phyloP scores from a whole-genome alignment of 2,329 filamentous ascomycete species.

The Macrophomina pseudophaseolina region DNA sequence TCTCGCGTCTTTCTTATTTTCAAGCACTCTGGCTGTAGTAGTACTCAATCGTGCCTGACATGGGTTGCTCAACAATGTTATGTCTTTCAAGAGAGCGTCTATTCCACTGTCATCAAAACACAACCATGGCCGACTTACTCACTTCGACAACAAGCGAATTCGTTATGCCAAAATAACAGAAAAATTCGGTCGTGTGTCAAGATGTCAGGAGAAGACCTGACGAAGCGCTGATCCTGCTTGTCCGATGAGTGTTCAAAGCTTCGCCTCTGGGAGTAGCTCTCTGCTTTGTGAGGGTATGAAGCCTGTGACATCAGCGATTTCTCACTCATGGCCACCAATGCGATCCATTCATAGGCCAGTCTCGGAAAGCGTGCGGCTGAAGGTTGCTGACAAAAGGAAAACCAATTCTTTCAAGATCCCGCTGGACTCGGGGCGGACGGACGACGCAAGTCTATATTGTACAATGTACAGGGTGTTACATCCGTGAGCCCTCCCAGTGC shows the following conservation, averaged over 20 bases:
- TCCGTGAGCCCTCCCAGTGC: slow-evolving; percentile 26
- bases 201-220: no score
- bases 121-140: background rate
- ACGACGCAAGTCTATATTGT: slow-evolving; percentile 45
- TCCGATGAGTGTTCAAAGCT: background rate
- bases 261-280: background rate
- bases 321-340: background rate
- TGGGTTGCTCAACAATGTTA: background rate
- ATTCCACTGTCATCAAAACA: background rate
- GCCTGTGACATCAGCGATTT: background rate
- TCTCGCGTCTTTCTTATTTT: background rate
- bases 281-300: background rate
- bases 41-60: background rate
- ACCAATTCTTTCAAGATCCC: slow-evolving; percentile 20
- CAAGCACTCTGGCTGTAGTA: background rate
- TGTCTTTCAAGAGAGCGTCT: background rate
- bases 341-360: background rate
- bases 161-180: background rate
- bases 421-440: slow-evolving; percentile 23
- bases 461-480: slow-evolving; percentile 48
- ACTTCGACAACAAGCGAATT: background rate
- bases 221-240: background rate
- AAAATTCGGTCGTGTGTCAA: no score
- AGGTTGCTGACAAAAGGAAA: slow-evolving; percentile 10
- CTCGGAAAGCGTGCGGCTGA: background rate